Evolutionary conservation across 2,329 filamentous ascomycete genomes (phyloP).

Genomic region (Ceratocystis cubensis): DNA sequence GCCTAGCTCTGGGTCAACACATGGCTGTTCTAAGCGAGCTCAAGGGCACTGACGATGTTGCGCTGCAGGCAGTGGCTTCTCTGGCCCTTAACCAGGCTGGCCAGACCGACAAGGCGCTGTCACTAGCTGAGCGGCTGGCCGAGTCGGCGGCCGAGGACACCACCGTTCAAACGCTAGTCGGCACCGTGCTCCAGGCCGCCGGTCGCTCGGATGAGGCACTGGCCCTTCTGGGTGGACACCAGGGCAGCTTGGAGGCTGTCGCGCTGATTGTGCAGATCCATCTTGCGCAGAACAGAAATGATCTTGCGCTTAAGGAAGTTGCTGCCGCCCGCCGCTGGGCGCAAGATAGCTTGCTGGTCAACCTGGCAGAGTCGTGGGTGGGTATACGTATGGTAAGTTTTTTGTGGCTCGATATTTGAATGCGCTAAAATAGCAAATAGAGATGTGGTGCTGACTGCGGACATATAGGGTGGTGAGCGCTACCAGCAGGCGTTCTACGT

Average conservation of each 20-base stretch:
- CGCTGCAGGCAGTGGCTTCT: constrained; percentile 63
- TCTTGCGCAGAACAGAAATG: constrained; percentile 78
- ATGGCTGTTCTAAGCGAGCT: constrained; percentile 59
- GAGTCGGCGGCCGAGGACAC: constrained; percentile 57
- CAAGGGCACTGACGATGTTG: constrained; percentile 47
- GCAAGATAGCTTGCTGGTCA: constrained; percentile 85
- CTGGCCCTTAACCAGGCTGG: constrained; percentile 56
- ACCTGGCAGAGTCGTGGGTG: constrained; percentile 91
- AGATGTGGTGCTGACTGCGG: too few species aligned
- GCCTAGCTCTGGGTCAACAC: constrained; percentile 68
- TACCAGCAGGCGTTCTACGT: constrained; percentile 98
- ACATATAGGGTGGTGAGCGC: constrained; percentile 67
- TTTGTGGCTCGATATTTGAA: neutral
- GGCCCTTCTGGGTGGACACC: constrained; percentile 64
- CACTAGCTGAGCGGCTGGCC: constrained; percentile 53
- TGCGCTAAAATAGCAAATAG: neutral
- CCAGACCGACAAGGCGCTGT: constrained; percentile 48
- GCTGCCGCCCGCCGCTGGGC: constrained; percentile 79
- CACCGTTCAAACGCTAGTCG: constrained; percentile 68
- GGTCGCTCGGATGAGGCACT: constrained; percentile 80
- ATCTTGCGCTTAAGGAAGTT: constrained; percentile 84
- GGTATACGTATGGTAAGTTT: constrained; percentile 64
- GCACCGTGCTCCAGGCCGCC: constrained; percentile 67
- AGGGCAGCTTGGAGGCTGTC: constrained; percentile 69
- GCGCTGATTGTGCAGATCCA: constrained; percentile 86